Percentiles rank a stretch among this genome's conserved stretches.
These are phyloP conservation scores for Plantago elongata DNA, from an alignment of 257 asterid genomes.

Conservation along the genomic window DNA sequence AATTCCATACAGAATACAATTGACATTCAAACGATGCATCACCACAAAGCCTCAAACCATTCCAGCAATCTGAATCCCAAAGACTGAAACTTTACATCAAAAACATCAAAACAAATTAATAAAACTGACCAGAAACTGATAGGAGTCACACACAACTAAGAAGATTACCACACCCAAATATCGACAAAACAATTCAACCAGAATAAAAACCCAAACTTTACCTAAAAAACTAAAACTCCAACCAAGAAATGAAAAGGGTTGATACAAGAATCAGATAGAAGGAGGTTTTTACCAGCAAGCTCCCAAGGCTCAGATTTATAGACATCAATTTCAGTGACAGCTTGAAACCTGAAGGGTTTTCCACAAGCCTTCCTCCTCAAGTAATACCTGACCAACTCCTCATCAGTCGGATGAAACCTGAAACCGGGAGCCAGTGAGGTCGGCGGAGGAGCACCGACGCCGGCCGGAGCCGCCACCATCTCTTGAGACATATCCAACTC, in stretches of 20 bases:
- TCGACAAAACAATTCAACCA: background rate
- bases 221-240: background rate
- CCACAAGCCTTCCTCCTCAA: conserved; percentile 80
- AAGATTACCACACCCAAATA: background rate
- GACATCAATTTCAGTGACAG: conserved; percentile 86
- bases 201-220: no score
- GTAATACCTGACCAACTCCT: conserved; percentile 83
- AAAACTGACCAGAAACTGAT: no score
- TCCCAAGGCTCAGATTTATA: conserved; percentile 99
- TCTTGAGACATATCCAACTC: conserved; percentile 47
- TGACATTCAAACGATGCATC: no score
- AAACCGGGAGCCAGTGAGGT: conserved; percentile 92
- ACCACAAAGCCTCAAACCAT: no score
- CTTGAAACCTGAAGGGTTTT: conserved; percentile 77
- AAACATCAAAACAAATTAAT: no score
- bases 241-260: background rate
- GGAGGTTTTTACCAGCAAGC: conserved; percentile 52
- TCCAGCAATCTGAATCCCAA: no score
- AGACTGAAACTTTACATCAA: no score
- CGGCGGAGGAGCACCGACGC: conserved; percentile 47
- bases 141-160: background rate
- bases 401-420: conserved; percentile 95
- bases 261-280: conserved; percentile 2
- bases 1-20: no score
- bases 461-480: conserved; percentile 30